phyloP scores from a whole-genome alignment of 1,139 yeast species.

The Magnusiomyces fungicola region DNA sequence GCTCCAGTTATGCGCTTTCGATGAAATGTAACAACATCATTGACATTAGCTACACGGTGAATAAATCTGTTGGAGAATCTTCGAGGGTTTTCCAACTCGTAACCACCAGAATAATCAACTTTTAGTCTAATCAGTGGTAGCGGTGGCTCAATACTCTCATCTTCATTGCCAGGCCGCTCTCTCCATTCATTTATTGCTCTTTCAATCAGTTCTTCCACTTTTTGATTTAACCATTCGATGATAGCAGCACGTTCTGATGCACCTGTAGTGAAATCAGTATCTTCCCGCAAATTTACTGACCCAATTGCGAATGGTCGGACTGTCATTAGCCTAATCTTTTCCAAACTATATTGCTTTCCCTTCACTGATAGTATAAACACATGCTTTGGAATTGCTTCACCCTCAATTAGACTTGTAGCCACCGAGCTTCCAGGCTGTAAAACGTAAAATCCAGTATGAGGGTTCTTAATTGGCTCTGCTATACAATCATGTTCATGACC shows the following conservation, averaged over 20 bases:
- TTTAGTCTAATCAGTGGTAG: conserved; percentile 74
- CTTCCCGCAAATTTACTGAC: conserved; percentile 49
- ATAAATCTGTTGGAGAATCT: conserved; percentile 86
- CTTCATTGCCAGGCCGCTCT: conserved; percentile 26
- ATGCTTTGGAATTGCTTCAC: conserved; percentile 70
- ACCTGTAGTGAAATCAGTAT: conserved; percentile 53
- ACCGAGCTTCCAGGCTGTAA: conserved; percentile 93
- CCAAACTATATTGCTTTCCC: conserved; percentile 52
- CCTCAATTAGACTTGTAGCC: conserved; percentile 83
- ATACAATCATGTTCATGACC: conserved; percentile 98
- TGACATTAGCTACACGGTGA: conserved; percentile 82
- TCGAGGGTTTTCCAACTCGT: conserved; percentile 84
- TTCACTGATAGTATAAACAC: conserved; percentile 42
- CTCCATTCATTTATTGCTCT: conserved; percentile 50
- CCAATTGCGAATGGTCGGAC: conserved; percentile 80
- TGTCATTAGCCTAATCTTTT: conserved; percentile 59
- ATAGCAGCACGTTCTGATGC: conserved; percentile 58
- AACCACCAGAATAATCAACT: conserved; percentile 87
- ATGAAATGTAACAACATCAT: conserved; percentile 62
- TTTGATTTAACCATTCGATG: conserved; percentile 44
- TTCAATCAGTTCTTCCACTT: conserved; percentile 61
- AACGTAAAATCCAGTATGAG: conserved; percentile 64
- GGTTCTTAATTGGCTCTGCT: conserved; percentile 60
- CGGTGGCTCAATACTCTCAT: conserved; percentile 36
- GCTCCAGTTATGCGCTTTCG: conserved; percentile 8